These are phyloP conservation scores for Pseudogymnoascus sp. DNA, from an alignment of 2,329 filamentous ascomycete species.

Conservation along the genomic window DNA sequence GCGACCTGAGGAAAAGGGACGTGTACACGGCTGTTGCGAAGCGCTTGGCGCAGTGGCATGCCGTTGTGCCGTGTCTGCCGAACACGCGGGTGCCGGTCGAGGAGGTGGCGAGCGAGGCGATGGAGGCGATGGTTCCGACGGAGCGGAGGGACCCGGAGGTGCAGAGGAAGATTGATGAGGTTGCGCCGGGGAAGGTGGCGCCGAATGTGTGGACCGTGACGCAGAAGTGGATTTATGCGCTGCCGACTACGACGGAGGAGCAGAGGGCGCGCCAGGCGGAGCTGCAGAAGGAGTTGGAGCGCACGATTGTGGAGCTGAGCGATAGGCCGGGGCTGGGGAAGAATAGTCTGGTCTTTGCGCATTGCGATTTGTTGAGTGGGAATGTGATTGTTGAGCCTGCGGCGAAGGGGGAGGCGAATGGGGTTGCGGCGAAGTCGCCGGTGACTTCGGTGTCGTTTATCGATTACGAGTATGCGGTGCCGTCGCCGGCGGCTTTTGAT, in stretches of 20 bases:
- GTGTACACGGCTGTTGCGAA: slow-evolving; percentile 79
- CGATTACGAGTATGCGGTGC: slow-evolving; percentile 96
- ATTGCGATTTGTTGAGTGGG: slow-evolving; percentile 91
- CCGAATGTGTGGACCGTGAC: slow-evolving; percentile 92
- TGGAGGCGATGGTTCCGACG: slow-evolving; percentile 22
- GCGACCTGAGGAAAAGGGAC: slow-evolving; percentile 66
- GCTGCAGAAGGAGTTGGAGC: slow-evolving; percentile 67
- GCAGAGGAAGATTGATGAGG: slow-evolving; percentile 39
- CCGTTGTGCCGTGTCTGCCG: slow-evolving; percentile 52
- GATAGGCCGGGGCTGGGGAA: slow-evolving; percentile 68
- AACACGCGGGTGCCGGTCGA: slow-evolving; percentile 21
- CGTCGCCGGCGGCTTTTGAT: slow-evolving; percentile 90
- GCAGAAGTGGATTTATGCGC: slow-evolving; percentile 87
- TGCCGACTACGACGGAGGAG: slow-evolving; percentile 64
- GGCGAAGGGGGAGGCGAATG: slow-evolving; percentile 24
- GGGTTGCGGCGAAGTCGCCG: slow-evolving; percentile 26
- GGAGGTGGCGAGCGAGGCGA: slow-evolving; percentile 25
- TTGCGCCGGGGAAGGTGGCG: slow-evolving; percentile 59
- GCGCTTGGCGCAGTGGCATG: slow-evolving; percentile 89
- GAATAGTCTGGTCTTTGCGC: slow-evolving; percentile 78
- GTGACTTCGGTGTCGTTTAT: slow-evolving; percentile 70
- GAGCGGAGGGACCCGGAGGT: slow-evolving; percentile 28
- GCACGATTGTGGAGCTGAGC: slow-evolving; percentile 63
- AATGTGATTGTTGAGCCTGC: slow-evolving; percentile 80
- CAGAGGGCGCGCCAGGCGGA: slow-evolving; percentile 58